Base-by-base conservation (phyloP, 2,329 filamentous ascomycete species). In the Cladosporium sp. region DNA sequence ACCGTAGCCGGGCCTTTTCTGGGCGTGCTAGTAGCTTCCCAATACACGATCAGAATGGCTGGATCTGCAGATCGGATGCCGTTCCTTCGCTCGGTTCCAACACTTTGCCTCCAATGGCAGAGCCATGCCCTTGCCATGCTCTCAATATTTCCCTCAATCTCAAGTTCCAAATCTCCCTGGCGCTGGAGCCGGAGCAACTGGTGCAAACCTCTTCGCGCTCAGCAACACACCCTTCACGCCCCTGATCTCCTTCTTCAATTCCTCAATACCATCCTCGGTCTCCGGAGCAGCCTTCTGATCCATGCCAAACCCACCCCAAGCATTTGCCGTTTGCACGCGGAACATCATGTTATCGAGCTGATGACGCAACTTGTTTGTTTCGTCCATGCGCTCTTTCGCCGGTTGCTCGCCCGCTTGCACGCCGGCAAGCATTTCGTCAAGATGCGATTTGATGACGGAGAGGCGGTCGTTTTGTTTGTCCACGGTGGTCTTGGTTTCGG, bases 151-250 rank as follows among this genome's bases (percentile, higher is more conserved):
- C 22, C 9, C 22, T 9, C 22, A 27, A 9, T 9, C 4, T 48
- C 27, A 48, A 20, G 35, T 48, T 12, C 29, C 45, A 15, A 25
- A 35, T 1, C 62, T 63, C 32, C 53, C 62, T 12, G 50, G 56
- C 11, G 61, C 60, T 30, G 53, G 57, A 19, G 25, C 32, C 5
- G 36, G 55, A 3, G 19, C 38, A n/a, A 53, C 49, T 19, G 49
- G 41, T 15, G 49, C 41, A 57, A 92, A 92, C 59, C 81, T 87
- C 60, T 85, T 80, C 4, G 87, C 80, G 61, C 82, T 88, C 50
- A 94, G 67, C 57, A 93, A 71, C 9, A 88, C 79, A 1, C 88
- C 88, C 72, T 94, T 94, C 36, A 93, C 80, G 50, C 85, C 78
- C 56, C 88, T 74, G 45, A 94, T 91, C 54, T 85, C 86, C 56